Base-by-base conservation (phyloP, 73 alveolate genomes). In the Blepharisma japonicum region DNA sequence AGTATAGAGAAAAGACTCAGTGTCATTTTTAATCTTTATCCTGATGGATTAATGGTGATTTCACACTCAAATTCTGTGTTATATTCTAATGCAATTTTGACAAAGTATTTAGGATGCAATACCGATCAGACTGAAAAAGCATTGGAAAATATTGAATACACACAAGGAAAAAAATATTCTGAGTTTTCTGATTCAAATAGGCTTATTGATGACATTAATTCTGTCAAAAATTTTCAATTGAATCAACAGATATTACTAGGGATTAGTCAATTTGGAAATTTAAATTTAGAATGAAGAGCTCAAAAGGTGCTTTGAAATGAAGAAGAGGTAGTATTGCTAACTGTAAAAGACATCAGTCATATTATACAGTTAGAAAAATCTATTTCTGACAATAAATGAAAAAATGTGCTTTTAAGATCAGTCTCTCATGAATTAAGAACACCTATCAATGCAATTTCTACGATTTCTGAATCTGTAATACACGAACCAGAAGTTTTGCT, bases 381-480 rank as follows among this genome's bases (percentile, higher is more conserved):
- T 11, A 14, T 14, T 4, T 14, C 67, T 53, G 67, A 53, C n/a
- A 53, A 20, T 20, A 11, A 53, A 53, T 53, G 23, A 11, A 53
- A 53, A 53, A 14, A 11, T 20, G 45, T 54, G 55, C 45, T 78
- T 42, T 11, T 61, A 7, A 77, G 79, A 18, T 66, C 85, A 18
- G 39, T 56, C 11, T 78, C 85, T 6, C 85, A 80, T 72, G 85
- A 71, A 23, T 21, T 39, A 6, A 76, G 87, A 38, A 71, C 77
- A 11, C 71, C 83, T 6, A 38, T 50, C 9, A 49, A 47, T 32
- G 55, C 70, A 21, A 72, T 71, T 23, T 53, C 23, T 14, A 20
- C 67, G 0, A 80, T 80, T 45, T 68, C 76, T 45, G 70, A 55
- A 55, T 14, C 67, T 1, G 27, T 20, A 9, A 21, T 38, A 4